Evolutionary conservation across 139 green algal genomes (phyloP), one percentile per base, ranked within the genome.

Genomic region (Prasinococcaceae sp.): DNA sequence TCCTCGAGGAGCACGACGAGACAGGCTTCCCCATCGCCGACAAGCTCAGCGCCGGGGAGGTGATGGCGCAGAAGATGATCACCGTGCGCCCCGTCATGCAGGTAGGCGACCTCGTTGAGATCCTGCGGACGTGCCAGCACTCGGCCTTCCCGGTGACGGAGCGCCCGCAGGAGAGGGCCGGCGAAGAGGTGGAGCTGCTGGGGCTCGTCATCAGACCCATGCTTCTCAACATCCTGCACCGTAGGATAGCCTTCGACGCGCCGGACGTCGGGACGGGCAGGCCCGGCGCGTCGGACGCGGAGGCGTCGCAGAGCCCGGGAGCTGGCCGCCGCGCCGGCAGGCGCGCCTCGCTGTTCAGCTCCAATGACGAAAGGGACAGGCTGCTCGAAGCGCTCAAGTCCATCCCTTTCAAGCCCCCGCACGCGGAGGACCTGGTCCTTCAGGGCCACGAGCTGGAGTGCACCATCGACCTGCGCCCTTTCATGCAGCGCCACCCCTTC

Each of bases 401-500:
- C 46, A 63, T 70, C 43, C 71, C 55, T 6, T 54, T 63, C 46
- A 63, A 63, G 35, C 19, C 39, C 14, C 45, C 47, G 4, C 6
- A n/a, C 41, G 35, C n/a, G 6, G 37, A 26, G 33, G 27, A 23
- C 14, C 30, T 53, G 25, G 6, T 37, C 4, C 9, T 55, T 17
- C 19, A 14, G 3, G n/a, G 23, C 23, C 10, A 12, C 3, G 42
- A 60, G 9, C 30, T 68, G 36, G 50, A 61, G 14, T n/a, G 26
- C 47, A 43, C 20, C 10, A 47, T 82, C 12, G 74, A 82, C 47
- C 41, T 82, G 40, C 49, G 57, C 16, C 63, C 63, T 16, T 79
- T 74, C 67, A 79, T 82, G 74, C 70, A 82, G 61, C 55, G 67
- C 22, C 66, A 70, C 6, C 77, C 77, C 6, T 79, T 77, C 42